Evolutionary conservation across 83 land plant genomes (phyloP), one percentile per base, ranked within the genome.

Genomic region (Isoetes engelmannii): DNA sequence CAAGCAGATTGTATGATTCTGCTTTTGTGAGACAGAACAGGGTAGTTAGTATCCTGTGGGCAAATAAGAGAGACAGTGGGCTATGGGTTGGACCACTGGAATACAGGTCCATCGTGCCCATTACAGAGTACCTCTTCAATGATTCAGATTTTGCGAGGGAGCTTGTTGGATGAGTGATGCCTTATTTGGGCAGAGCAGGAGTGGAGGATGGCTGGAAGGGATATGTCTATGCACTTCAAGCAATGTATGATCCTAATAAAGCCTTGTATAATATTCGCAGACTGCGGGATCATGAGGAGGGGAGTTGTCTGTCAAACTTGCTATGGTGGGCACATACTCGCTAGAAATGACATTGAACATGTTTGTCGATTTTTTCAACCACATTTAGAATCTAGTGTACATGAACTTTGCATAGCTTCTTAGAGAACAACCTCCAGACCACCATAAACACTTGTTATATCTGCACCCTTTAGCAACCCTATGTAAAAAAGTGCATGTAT

Each of bases 301-400:
- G 84, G 12, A 82, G 79, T 62, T 79, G 82, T 19, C 48, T 78
- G 10, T 62, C 84, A 19, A 82, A 82, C 69, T 45, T 82, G 69
- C 50, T 82, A 61, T 82, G 84, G 84, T 82, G 84, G 84, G 57
- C 79, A n/a, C 61, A 77, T 42, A 78, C 80, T 44, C 69, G 75
- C 0, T 68, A 17, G 48, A n/a, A n/a, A n/a, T n/a, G n/a, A n/a
- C n/a, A n/a, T 6, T 58, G n/a, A n/a, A n/a, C n/a, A n/a, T n/a
- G n/a, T n/a, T n/a, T n/a, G n/a, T n/a, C n/a, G n/a, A n/a, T n/a
- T n/a, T n/a, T n/a, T n/a, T n/a, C n/a, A n/a, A n/a, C n/a, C n/a
- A n/a, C n/a, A n/a, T n/a, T n/a, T n/a, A n/a, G n/a, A n/a, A n/a
- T n/a, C n/a, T n/a, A n/a, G n/a, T n/a, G n/a, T n/a, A n/a, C n/a